phyloP scores from a whole-genome alignment of 106 monocot species.

The Phalaenopsis equestris region DNA sequence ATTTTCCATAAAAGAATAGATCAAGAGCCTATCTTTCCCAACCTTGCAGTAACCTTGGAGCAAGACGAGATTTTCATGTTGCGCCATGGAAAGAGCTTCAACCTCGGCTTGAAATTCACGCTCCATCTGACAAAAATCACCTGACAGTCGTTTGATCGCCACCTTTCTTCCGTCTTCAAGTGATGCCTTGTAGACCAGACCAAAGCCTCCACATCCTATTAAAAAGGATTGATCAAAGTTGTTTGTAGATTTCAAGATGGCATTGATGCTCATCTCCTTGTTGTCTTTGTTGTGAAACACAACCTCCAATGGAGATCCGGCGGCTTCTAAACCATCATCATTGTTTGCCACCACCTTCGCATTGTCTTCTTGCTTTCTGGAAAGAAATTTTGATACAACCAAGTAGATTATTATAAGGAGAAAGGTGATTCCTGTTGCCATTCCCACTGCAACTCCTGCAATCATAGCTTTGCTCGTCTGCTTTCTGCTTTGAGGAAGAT shows the following conservation, averaged over 20 bases:
- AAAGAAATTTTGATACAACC: conserved; percentile 9
- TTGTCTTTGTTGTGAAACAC: conserved; percentile 30
- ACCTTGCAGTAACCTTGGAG: conserved; percentile 22
- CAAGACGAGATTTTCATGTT: conserved; percentile 18
- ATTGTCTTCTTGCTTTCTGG: conserved; percentile 8
- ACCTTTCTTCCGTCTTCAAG: conserved; percentile 16
- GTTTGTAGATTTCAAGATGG: conserved; percentile 23
- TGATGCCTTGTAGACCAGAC: conserved; percentile 21
- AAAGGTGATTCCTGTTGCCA: conserved; percentile 23
- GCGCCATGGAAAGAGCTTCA: conserved; percentile 20
- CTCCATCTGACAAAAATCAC: conserved; percentile 29
- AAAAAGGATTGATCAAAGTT: conserved; percentile 20
- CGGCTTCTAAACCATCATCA: conserved; percentile 12
- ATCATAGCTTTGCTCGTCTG: conserved; percentile 18
- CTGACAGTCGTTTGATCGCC: conserved; percentile 21
- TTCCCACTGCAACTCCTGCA: conserved; percentile 27
- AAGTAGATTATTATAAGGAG: conserved; percentile 20
- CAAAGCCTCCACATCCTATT: conserved; percentile 24
- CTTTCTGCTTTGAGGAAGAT: neutral
- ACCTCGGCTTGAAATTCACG: conserved; percentile 24
- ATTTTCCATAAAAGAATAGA: conserved; percentile 26
- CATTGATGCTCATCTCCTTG: conserved; percentile 15
- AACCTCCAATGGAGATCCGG: conserved; percentile 15
- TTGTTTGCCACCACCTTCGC: conserved; percentile 20
- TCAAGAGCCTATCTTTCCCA: conserved; percentile 17